Base-by-base conservation (phyloP, 2,329 filamentous ascomycete species). In the Aspergillus spinulosporus region DNA sequence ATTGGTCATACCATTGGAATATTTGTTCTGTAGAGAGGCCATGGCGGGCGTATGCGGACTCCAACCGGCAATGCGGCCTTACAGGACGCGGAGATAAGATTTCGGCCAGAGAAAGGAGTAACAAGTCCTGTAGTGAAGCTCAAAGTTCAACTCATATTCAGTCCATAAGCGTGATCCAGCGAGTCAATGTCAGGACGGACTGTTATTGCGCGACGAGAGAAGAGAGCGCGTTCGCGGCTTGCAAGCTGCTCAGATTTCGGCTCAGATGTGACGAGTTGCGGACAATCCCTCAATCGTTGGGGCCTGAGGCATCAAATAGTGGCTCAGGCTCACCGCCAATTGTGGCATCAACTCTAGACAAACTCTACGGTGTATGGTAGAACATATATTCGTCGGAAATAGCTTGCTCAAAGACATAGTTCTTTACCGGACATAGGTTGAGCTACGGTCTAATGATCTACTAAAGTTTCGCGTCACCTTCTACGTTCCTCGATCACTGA, bases 21-120 rank as follows among this genome's bases (percentile, higher is more conserved):
- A 72, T 62, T 80, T 78, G 64, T 81, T 82, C 56, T 75, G 67
- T 40, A 77, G 64, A 52, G 80, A 71, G 48, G 81, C 78, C 82
- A 85, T 85, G 70, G 58, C 71, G 66, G 62, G 52, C 37, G 29
- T 39, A 42, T 44, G 43, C 29, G 36, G n/a, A 34, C 11, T 11
- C 32, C 31, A 46, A 52, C 43, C 42, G 47, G 56, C 39, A 36
- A 43, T 42, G 45, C 37, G 45, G 29, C 37, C 43, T 43, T 40
- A 21, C 8, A 32, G 15, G 28, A 39, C 37, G 43, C 40, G 49
- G 52, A 58, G 48, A 46, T 62, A 53, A 59, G 64, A 64, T 58
- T 61, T 62, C 44, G 45, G 57, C 46, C 50, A 56, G 51, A 47
- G 36, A 55, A 21, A 21, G 21, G 21, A 21, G 54, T 39, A 47